Evolutionary conservation across 768 basidiomycete genomes (phyloP), one percentile per base, ranked within the genome.

Genomic region (Fomitopsis serialis): DNA sequence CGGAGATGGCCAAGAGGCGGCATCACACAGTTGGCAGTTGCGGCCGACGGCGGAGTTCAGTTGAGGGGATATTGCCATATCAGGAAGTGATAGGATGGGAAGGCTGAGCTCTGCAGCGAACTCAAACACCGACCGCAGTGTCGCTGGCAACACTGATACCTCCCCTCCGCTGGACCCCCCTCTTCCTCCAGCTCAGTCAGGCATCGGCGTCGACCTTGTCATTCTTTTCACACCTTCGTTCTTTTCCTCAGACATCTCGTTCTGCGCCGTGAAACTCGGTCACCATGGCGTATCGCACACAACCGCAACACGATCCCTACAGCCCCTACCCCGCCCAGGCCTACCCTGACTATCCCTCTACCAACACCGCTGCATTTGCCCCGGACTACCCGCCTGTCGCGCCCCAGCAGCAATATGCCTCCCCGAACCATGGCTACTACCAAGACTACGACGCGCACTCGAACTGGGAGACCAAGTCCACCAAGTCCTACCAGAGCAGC

Each of bases 401-500:
- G 43, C 58, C 44, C 40, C 60, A 56, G 27, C 50, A 49, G 42
- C 54, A 53, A 19, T 52, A 57, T 40, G 48, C 24, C n/a, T n/a
- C 44, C 42, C 57, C 48, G 2, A 43, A 37, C 17, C 56, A 60
- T 45, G 50, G 54, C 36, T 54, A 60, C 37, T 51, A 58, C 22
- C 58, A 56, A 36, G 55, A 62, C 13, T 61, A 68, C 55, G 68
- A 67, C 29, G 27, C 43, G 11, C 45, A 61, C 19, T 42, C 58
- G 22, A 57, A 60, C 50, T 79, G 78, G 78, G 78, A 79, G 21
- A 19, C 64, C 45, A 78, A 75, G 62, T 84, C 81, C 4, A 69
- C 73, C 44, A 81, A 82, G 55, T 87, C 85, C 24, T 80, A 79
- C 65, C 77, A 82, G 65, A 85, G 84, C 61, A 79, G 77, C 66